Base-by-base conservation (phyloP, 805 yeast genomes). In the Candida gorgasii region DNA sequence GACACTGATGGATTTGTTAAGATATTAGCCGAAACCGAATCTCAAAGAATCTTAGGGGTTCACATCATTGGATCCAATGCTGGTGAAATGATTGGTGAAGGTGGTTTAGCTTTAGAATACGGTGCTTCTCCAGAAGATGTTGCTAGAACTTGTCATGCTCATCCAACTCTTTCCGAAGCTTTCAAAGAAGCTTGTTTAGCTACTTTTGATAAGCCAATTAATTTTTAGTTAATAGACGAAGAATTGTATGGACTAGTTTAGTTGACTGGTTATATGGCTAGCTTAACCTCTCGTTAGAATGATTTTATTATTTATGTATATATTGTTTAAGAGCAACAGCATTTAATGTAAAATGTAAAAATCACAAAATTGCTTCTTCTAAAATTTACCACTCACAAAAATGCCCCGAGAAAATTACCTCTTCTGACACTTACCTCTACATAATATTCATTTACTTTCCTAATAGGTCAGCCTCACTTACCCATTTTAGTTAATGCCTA, bases 71-170 rank as follows among this genome's bases (percentile, higher is more conserved):
- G 99, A 57, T 86, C 99, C 55, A 90, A 88, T 63, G 99, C 99
- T 46, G 99, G 99, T 73, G 99, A 93, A 78, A 88, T 93, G 97
- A 93, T 93, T 65, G 98, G 95, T 53, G 99, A 95, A 76, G 97
- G 89, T 50, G 95, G 96, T 54, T 79, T 93, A 63, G 99, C 99
- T 34, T 68, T 93, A 50, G 99, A 93, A 75, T 93, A 93, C 73
- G 99, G 99, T 67, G 99, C 99, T 43, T 84, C 95, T 40, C 87
- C 97, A 40, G 99, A 93, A 75, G 99, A 93, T 64, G 78, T 93
- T 58, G 95, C 97, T 49, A 86, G 99, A 75, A 87, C 89, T 31
- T 92, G 97, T 69, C 99, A 93, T 62, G 98, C 99, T 45, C 99
- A 93, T 73, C 99, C 99, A 67, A 93, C 99, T 27, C 76, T 93